Evolutionary conservation across 163 green algal genomes (phyloP).

Genomic region (Chlorella variabilis): DNA sequence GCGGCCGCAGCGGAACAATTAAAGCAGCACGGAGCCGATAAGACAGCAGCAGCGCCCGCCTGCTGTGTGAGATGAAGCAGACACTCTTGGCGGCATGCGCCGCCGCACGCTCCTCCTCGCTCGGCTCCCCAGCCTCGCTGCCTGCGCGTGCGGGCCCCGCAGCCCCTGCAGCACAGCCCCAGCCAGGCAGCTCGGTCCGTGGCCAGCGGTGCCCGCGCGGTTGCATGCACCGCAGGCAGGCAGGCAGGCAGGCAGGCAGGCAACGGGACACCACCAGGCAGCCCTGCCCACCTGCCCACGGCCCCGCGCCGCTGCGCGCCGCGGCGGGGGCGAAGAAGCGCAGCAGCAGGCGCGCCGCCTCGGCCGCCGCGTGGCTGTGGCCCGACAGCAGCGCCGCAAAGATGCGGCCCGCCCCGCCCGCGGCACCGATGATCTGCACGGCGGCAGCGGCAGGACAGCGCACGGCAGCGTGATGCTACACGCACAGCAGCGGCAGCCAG

Average conservation of each 20-base stretch:
- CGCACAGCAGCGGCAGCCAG: no score
- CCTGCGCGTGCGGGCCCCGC: no score
- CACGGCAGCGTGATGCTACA: no score
- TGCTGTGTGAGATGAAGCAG: constrained; percentile 55
- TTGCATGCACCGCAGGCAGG: background rate
- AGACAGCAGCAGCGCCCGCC: background rate
- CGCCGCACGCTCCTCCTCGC: constrained; percentile 48
- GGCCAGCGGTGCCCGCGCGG: no score
- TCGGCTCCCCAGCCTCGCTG: background rate
- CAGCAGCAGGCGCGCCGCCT: constrained; percentile 77
- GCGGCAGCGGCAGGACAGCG: no score
- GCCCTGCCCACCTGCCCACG: constrained; percentile 41
- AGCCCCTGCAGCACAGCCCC: no score
- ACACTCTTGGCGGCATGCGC: constrained; percentile 64
- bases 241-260: background rate
- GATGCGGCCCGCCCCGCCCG: constrained; percentile 54
- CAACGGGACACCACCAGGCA: no score
- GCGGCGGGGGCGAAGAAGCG: constrained; percentile 70
- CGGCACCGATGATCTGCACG: constrained; percentile 34
- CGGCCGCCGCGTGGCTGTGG: constrained; percentile 66
- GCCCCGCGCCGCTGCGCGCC: constrained; percentile 35
- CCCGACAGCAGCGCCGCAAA: constrained; percentile 67
- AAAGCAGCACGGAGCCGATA: no score
- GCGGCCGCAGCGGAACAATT: no score
- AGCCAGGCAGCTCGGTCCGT: no score